phyloP scores from a whole-genome alignment of 2,329 filamentous ascomycete species.

The Clarireedia paspali region DNA sequence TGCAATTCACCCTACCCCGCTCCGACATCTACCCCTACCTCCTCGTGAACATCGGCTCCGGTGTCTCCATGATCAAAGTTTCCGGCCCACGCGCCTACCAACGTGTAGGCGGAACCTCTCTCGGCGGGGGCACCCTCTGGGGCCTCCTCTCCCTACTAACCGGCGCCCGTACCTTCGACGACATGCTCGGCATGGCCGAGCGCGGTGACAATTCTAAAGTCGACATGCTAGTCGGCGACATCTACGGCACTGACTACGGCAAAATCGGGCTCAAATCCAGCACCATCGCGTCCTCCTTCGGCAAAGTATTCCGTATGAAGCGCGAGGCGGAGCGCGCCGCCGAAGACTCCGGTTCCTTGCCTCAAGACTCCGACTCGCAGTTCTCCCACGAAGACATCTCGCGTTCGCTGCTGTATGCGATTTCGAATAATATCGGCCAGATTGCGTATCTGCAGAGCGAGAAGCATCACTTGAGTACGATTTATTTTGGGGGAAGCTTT shows the following conservation, averaged over 20 bases:
- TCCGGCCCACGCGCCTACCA: constrained; percentile 80
- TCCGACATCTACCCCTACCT: constrained; percentile 93
- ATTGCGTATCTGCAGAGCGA: constrained; percentile 97
- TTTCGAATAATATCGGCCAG: constrained; percentile 97
- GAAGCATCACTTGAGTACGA: constrained; percentile 82
- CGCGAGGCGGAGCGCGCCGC: constrained; percentile 70
- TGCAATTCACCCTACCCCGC: constrained; percentile 74
- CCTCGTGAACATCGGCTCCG: constrained; percentile 95
- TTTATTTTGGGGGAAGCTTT: constrained; percentile 96
- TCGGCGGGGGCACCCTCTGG: constrained; percentile 97
- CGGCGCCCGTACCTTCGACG: constrained; percentile 91
- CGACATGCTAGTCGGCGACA: constrained; percentile 95
- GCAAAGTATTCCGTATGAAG: constrained; percentile 94
- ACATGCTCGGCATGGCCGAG: constrained; percentile 90
- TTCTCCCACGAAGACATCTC: constrained; percentile 84
- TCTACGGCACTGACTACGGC: constrained; percentile 91
- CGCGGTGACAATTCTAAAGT: constrained; percentile 86
- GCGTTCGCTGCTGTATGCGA: constrained; percentile 84
- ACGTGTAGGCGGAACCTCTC: constrained; percentile 87
- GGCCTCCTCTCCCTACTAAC: constrained; percentile 86
- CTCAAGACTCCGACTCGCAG: constrained; percentile 25
- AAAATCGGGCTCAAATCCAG: constrained; percentile 95
- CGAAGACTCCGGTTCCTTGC: constrained; percentile 53
- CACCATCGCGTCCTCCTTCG: constrained; percentile 92
- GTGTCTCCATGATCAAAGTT: constrained; percentile 95